These are phyloP conservation scores for Sarcomyxa edulis DNA, from an alignment of 768 basidiomycete species.

Conservation along the genomic window DNA sequence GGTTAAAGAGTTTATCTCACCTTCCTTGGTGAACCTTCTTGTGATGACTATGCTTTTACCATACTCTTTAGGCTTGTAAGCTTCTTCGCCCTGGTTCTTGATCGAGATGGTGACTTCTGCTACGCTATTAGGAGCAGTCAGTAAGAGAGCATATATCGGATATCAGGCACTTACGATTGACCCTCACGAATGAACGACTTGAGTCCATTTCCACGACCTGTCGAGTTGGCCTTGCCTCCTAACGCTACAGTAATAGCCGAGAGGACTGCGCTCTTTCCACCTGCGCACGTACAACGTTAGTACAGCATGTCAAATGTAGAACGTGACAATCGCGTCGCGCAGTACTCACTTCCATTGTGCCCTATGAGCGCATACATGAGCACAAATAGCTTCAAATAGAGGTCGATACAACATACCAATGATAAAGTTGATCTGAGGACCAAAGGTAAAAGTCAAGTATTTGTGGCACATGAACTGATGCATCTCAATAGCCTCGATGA, in stretches of 20 bases:
- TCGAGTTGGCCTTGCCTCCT: constrained; percentile 88
- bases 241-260: constrained; percentile 91
- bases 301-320: not conserved
- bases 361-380: constrained; percentile 36
- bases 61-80: constrained; percentile 80
- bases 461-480: constrained; percentile 96
- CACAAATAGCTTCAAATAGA: constrained; percentile 1
- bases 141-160: not conserved
- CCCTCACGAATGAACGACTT: constrained; percentile 86
- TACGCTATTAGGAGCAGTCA: constrained; percentile 30
- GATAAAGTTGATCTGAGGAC: constrained; percentile 95
- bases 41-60: constrained; percentile 83
- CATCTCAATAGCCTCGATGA: constrained; percentile 84
- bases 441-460: constrained; percentile 77
- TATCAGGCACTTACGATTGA: constrained; percentile 49
- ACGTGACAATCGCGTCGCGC: not conserved
- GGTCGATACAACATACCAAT: constrained; percentile 52
- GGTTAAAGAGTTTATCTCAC: too few species aligned
- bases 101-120: constrained; percentile 76
- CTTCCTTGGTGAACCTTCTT: constrained; percentile 74
- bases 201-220: constrained; percentile 82
- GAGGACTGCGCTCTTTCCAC: constrained; percentile 92
- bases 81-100: constrained; percentile 89
- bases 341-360: constrained; percentile 83
- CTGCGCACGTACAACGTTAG: constrained; percentile 30